phyloP scores from a whole-genome alignment of 225 moss, liverwort and hornwort genomes.

The Marchantia polymorpha region DNA sequence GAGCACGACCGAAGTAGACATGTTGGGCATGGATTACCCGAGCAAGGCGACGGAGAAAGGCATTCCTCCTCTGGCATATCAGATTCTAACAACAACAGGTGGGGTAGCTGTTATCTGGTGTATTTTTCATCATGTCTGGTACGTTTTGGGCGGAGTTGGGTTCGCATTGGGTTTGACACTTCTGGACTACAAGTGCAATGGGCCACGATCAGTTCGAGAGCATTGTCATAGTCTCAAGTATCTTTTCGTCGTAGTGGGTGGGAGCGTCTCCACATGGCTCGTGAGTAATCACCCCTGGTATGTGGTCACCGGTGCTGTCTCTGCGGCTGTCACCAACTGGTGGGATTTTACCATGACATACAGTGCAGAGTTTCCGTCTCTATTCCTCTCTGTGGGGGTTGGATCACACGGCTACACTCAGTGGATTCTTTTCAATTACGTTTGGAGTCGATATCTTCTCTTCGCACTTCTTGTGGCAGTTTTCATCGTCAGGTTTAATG shows the following conservation, averaged over 20 bases:
- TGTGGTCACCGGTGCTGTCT: slow-evolving; percentile 16
- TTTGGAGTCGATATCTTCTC: slow-evolving; percentile 11
- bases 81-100: slow-evolving; percentile 22
- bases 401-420: slow-evolving; percentile 22
- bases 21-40: background rate
- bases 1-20: background rate
- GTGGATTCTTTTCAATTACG: slow-evolving; percentile 18
- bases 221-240: slow-evolving; percentile 15
- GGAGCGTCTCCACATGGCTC: slow-evolving; percentile 20
- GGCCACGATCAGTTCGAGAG: background rate
- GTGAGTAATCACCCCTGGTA: slow-evolving; percentile 26
- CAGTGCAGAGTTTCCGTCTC: slow-evolving; percentile 15
- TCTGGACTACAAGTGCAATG: slow-evolving; percentile 20
- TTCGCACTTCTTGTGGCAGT: slow-evolving; percentile 10
- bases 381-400: slow-evolving; percentile 20
- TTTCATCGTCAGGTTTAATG: background rate
- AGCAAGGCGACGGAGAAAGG: background rate
- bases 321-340: slow-evolving; percentile 19
- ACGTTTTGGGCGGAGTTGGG: slow-evolving; percentile 20
- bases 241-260: slow-evolving; percentile 9
- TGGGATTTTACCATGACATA: slow-evolving; percentile 22
- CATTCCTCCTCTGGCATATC: slow-evolving; percentile 9
- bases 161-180: slow-evolving; percentile 20
- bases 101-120: slow-evolving; percentile 9
- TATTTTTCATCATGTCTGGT: slow-evolving; percentile 21